Percentiles rank a stretch among this genome's conserved stretches.
These are phyloP conservation scores for Pelargonium myrrhifolium DNA, from an alignment of 441 rosid species.

Conservation along the genomic window DNA sequence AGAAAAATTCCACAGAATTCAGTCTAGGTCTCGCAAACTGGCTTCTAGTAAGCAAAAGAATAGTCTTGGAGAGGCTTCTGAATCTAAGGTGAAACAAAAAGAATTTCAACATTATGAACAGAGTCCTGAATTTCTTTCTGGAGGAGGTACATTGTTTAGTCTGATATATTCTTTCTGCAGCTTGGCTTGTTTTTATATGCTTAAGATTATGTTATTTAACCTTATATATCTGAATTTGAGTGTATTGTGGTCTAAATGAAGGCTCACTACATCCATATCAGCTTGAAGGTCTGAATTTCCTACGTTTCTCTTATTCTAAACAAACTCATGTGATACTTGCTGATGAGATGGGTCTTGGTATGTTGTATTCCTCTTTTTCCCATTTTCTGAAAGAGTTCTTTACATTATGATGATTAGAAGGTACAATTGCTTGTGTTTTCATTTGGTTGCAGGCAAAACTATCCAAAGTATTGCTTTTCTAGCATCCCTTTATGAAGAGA, in stretches of 20 bases:
- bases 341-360: constrained; percentile 99
- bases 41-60: constrained; percentile 45
- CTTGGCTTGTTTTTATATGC: constrained; percentile 14
- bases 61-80: constrained; percentile 34
- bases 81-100: constrained; percentile 51
- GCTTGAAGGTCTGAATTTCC: constrained; percentile 91
- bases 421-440: constrained; percentile 15
- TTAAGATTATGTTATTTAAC: constrained; percentile 14
- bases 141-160: constrained; percentile 30
- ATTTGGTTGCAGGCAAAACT: constrained; percentile 68
- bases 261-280: constrained; percentile 97
- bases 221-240: constrained; percentile 2
- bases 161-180: constrained; percentile 10
- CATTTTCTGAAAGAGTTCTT: constrained; percentile 5
- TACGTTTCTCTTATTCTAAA: constrained; percentile 94
- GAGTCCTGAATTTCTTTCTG: constrained; percentile 82
- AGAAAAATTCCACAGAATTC: constrained; percentile 62
- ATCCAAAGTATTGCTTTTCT: constrained; percentile 97
- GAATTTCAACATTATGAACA: constrained; percentile 84
- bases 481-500: constrained; percentile 83
- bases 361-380: constrained; percentile 12
- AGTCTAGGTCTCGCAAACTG: constrained; percentile 50
- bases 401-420: constrained; percentile 17
- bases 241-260: constrained; percentile 30
- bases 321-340: constrained; percentile 98